A percentile compares a stretch with the other conserved stretches of the same genome.
These are phyloP conservation scores for Puccinia polysora DNA, from an alignment of 1,284 basidiomycete species.

Conservation along the genomic window DNA sequence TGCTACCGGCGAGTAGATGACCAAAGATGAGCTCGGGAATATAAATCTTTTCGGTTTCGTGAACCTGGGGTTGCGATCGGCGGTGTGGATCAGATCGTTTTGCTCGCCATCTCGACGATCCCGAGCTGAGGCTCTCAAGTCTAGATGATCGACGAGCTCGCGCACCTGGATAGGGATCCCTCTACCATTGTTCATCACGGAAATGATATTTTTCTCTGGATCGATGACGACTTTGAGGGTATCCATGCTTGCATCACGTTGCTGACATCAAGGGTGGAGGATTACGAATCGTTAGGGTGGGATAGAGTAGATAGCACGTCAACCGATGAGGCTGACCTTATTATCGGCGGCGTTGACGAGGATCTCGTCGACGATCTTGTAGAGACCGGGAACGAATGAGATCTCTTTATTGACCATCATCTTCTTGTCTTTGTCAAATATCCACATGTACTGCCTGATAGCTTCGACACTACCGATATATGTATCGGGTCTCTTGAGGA, in stretches of 20 bases:
- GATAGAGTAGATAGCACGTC: conserved; percentile 3
- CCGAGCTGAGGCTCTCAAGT: background rate
- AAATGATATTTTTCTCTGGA: conserved; percentile 75
- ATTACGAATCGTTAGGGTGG: background rate
- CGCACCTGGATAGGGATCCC: conserved; percentile 78
- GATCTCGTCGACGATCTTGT: conserved; percentile 99
- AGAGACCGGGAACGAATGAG: conserved; percentile 93
- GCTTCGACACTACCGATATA: conserved; percentile 94
- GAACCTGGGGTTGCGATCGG: conserved; percentile 61
- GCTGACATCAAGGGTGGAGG: conserved; percentile 51
- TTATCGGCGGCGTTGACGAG: conserved; percentile 99
- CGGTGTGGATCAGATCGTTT: background rate
- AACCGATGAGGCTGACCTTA: conserved; percentile 62
- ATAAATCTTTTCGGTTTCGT: conserved; percentile 85
- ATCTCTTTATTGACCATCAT: conserved; percentile 59
- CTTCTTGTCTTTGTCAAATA: conserved; percentile 60
- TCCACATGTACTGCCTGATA: conserved; percentile 81
- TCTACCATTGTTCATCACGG: conserved; percentile 89
- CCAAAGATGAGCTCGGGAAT: conserved; percentile 94
- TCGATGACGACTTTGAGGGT: conserved; percentile 82
- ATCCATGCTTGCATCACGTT: conserved; percentile 71
- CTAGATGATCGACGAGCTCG: background rate
- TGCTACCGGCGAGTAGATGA: conserved; percentile 73
- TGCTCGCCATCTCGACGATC: background rate
- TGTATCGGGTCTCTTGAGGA: conserved; percentile 91